Evolutionary conservation across 768 basidiomycete species (phyloP).

Genomic region (Termitomyces sp.): DNA sequence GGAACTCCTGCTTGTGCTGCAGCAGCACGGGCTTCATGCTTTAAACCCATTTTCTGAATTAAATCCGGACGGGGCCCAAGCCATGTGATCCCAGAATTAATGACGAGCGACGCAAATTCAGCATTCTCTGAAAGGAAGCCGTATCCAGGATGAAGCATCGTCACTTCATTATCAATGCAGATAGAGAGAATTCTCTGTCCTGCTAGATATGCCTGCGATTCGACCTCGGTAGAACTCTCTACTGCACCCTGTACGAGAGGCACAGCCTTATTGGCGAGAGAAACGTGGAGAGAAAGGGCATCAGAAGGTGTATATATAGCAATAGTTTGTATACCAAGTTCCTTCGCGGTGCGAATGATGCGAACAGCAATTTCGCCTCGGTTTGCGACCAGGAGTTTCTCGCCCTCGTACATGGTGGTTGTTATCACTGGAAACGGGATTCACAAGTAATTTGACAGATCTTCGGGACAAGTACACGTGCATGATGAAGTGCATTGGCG

Average conservation of each 20-base stretch:
- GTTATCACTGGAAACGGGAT: not conserved
- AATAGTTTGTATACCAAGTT: conserved; percentile 49
- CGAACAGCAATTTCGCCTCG: conserved; percentile 72
- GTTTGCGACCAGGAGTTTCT: conserved; percentile 64
- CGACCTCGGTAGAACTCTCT: conserved; percentile 21
- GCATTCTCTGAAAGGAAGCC: conserved; percentile 67
- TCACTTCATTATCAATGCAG: conserved; percentile 37
- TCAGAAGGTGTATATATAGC: conserved; percentile 60
- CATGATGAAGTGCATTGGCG: not conserved
- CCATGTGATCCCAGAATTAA: conserved; percentile 50
- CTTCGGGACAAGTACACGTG: not conserved
- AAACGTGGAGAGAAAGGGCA: conserved; percentile 54
- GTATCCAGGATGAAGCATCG: conserved; percentile 61
- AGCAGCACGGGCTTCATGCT: conserved; percentile 51
- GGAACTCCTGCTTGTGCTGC: conserved; percentile 47
- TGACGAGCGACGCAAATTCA: conserved; percentile 44
- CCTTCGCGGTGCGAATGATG: conserved; percentile 53
- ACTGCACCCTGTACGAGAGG: conserved; percentile 23
- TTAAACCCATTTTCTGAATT: conserved; percentile 56
- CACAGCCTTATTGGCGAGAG: conserved; percentile 48
- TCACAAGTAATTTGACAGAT: not conserved
- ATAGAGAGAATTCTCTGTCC: conserved; percentile 34
- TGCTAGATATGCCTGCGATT: conserved; percentile 43
- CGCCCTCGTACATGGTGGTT: conserved; percentile 17
- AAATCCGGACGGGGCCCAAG: conserved; percentile 50